Evolutionary conservation across 345 rosid species (phyloP).

Genomic region (Corymbia maculata): DNA sequence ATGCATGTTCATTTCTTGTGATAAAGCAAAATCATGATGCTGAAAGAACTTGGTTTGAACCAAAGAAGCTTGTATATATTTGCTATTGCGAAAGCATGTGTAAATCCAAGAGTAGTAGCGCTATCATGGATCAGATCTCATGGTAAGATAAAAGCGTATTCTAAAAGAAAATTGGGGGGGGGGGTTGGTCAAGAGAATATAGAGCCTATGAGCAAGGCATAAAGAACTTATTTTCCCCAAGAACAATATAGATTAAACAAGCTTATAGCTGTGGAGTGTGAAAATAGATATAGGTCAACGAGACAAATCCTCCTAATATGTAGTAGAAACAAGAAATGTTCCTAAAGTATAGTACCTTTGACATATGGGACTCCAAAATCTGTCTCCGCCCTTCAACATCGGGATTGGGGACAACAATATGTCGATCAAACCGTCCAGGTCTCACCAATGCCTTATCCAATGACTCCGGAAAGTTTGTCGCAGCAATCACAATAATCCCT

Average conservation of each 20-base stretch:
- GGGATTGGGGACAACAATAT: constrained; percentile 88
- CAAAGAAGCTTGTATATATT: neutral
- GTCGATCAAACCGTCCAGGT: constrained; percentile 96
- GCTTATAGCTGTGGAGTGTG: neutral
- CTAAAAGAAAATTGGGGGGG: neutral
- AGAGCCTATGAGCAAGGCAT: neutral
- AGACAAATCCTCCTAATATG: neutral
- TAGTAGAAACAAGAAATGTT: neutral
- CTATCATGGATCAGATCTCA: neutral
- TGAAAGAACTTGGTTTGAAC: neutral
- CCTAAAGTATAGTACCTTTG: constrained; percentile 50
- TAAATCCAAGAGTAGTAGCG: neutral
- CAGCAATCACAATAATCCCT: constrained; percentile 94
- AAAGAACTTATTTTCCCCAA: neutral
- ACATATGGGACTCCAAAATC: constrained; percentile 93
- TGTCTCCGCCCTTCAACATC: constrained; percentile 97
- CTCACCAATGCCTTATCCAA: constrained; percentile 93
- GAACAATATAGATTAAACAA: neutral
- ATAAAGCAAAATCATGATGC: neutral
- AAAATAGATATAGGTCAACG: neutral
- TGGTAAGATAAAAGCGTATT: neutral
- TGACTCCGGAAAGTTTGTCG: constrained; percentile 90
- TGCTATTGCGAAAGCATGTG: neutral
- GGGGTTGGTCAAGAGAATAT: neutral
- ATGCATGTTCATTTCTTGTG: neutral